A percentile compares a stretch with the other conserved stretches of the same genome.
These are phyloP conservation scores for Ophiostoma sp. DNA, from an alignment of 2,329 filamentous ascomycete genomes.

Conservation along the genomic window DNA sequence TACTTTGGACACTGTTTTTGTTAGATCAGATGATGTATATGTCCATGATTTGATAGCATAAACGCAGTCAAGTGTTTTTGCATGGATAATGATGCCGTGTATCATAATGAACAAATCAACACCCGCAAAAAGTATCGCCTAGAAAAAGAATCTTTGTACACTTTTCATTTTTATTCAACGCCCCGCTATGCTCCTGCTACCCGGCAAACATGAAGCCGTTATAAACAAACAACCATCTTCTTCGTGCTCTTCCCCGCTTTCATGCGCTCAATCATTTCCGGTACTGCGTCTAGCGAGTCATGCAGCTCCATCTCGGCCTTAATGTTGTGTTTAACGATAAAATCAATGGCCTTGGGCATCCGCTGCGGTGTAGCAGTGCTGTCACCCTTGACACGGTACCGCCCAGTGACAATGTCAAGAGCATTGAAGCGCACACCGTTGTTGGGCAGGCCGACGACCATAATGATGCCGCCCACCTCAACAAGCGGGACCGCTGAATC, in stretches of 20 bases:
- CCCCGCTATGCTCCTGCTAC: background rate
- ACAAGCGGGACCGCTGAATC: background rate
- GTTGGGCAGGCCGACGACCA: constrained; percentile 45
- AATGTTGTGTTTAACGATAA: constrained; percentile 45
- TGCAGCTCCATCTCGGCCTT: constrained; percentile 42
- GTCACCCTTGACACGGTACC: constrained; percentile 44
- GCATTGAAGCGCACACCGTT: constrained; percentile 36
- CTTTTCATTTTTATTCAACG: background rate
- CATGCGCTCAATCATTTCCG: background rate
- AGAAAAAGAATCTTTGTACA: too few relatives aligned
- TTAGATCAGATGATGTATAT: too few relatives aligned
- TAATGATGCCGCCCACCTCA: constrained; percentile 40
- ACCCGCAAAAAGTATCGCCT: too few relatives aligned
- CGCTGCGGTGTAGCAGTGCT: constrained; percentile 45
- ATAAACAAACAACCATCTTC: constrained; percentile 8
- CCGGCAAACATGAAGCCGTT: too few relatives aligned
- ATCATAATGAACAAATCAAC: too few relatives aligned
- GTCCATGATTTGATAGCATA: too few relatives aligned
- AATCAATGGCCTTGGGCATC: constrained; percentile 46
- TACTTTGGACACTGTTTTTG: too few relatives aligned
- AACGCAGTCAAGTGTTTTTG: too few relatives aligned
- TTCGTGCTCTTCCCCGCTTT: background rate
- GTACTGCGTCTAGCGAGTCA: constrained; percentile 36
- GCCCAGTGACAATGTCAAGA: constrained; percentile 43
- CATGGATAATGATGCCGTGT: too few relatives aligned